Conservation (phyloP, 768 basidiomycete species). For the Termitomyces sp. region DNA sequence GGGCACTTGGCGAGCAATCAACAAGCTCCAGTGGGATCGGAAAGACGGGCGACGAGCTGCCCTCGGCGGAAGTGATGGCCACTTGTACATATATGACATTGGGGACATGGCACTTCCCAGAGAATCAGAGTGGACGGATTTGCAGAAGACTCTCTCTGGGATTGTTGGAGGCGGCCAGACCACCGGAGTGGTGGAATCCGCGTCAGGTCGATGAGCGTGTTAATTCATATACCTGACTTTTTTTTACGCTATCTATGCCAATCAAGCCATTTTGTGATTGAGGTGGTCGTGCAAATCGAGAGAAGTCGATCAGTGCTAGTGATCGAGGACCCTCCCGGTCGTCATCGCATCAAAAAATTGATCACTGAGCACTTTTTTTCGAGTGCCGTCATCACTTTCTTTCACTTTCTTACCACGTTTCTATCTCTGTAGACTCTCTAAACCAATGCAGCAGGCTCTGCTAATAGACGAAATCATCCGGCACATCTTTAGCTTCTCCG, state of each 20-base stretch:
- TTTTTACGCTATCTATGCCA: neutral
- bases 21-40: conserved; percentile 93
- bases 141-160: conserved; percentile 82
- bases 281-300: neutral
- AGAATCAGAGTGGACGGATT: conserved; percentile 90
- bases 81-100: conserved; percentile 90
- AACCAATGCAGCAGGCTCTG: conserved; percentile 37
- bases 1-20: conserved; percentile 78
- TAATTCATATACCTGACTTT: neutral
- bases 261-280: neutral
- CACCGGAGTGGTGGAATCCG: conserved; percentile 32
- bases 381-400: neutral
- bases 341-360: conserved; percentile 7
- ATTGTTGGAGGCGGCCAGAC: conserved; percentile 55
- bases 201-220: conserved; percentile 10
- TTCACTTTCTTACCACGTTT: neutral
- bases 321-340: conserved; percentile 13
- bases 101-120: conserved; percentile 86
- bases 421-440: neutral
- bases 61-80: conserved; percentile 89
- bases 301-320: neutral
- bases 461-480: conserved; percentile 47
- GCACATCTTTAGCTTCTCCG: conserved; percentile 30
- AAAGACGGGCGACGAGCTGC: conserved; percentile 90
- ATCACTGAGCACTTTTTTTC: neutral